phyloP scores from a whole-genome alignment of 495 filamentous ascomycete genomes.

The Penicillium alfredii region DNA sequence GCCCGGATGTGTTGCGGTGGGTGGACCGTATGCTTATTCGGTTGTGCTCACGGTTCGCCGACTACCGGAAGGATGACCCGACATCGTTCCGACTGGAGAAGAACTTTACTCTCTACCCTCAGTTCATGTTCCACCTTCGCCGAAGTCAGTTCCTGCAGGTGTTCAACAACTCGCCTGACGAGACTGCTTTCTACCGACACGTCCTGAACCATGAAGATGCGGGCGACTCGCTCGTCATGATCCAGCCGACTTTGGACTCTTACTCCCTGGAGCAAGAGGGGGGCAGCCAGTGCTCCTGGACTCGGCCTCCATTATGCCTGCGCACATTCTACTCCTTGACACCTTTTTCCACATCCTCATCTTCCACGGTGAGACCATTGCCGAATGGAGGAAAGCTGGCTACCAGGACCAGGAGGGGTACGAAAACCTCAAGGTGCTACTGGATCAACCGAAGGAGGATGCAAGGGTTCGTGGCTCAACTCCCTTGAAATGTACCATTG shows the following conservation, averaged over 20 bases:
- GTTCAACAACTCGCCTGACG: slow-evolving; percentile 98
- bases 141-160: slow-evolving; percentile 97
- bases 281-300: slow-evolving; percentile 88
- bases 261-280: slow-evolving; percentile 96
- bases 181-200: slow-evolving; percentile 97
- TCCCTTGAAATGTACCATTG: slow-evolving; percentile 32
- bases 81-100: slow-evolving; percentile 97
- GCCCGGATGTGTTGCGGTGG: slow-evolving; percentile 97
- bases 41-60: slow-evolving; percentile 92
- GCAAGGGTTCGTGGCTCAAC: too few species aligned
- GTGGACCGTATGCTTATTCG: slow-evolving; percentile 98
- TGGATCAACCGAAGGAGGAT: slow-evolving; percentile 97
- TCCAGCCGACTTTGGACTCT: slow-evolving; percentile 94
- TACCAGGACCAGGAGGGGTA: slow-evolving; percentile 99
- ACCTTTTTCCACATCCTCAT: slow-evolving; percentile 99
- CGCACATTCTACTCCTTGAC: slow-evolving; percentile 90
- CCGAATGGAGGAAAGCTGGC: slow-evolving; percentile 96
- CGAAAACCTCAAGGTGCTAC: slow-evolving; percentile 83
- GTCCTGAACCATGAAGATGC: slow-evolving; percentile 97
- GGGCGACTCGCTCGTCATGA: slow-evolving; percentile 95
- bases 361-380: slow-evolving; percentile 96
- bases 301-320: slow-evolving; percentile 90
- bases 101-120: slow-evolving; percentile 98
- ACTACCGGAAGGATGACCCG: slow-evolving; percentile 97
- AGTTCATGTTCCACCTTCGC: slow-evolving; percentile 99